Base-by-base conservation (phyloP, 768 basidiomycete species). In the Phlegmacium glaucopus region DNA sequence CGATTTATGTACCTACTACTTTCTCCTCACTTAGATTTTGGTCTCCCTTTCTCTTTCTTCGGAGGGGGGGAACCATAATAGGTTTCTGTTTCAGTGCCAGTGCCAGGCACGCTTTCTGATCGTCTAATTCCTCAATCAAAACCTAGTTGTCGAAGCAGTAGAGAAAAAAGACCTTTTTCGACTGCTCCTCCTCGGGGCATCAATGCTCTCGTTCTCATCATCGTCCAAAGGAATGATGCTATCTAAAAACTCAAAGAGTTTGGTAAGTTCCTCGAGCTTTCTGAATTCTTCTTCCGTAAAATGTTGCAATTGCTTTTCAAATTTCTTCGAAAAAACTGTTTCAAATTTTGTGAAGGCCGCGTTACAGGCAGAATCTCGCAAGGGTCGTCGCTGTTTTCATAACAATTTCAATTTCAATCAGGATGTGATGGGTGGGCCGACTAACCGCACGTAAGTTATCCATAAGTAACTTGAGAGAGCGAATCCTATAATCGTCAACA, bases 291-390 rank as follows among this genome's bases (percentile, higher is more conserved):
- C 84, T 57, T 89, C 86, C 49, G 75, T 80, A 61, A 90, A 85
- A 49, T 76, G 77, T 50, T 83, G 81, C 10, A 93, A 68, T 55
- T 86, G 82, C 45, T 79, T 74, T 30, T 81, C 79, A 52, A 83
- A 92, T 57, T 81, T 83, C 72, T 90, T 93, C 41, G 68, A 64
- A 36, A 96, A 70, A 4, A 70, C 50, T 0, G 73, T 61, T 27
- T 89, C 82, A 59, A 95, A 94, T 51, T 82, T 83, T 17, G 65
- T 68, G 42, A 95, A 72, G 0, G 90, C 83, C 50, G 85, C 93
- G 36, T 78, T 80, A 11, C 85, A 62, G 65, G 48, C 76, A 57
- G 39, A 74, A 67, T 71, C 94, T 74, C 46, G 76, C 62, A 60
- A 78, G 50, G 67, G 71, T 1, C 70, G 71, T 39, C 64, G 65